phyloP scores from a whole-genome alignment of 179 eudicot genomes.

The Beta macrorhiza region DNA sequence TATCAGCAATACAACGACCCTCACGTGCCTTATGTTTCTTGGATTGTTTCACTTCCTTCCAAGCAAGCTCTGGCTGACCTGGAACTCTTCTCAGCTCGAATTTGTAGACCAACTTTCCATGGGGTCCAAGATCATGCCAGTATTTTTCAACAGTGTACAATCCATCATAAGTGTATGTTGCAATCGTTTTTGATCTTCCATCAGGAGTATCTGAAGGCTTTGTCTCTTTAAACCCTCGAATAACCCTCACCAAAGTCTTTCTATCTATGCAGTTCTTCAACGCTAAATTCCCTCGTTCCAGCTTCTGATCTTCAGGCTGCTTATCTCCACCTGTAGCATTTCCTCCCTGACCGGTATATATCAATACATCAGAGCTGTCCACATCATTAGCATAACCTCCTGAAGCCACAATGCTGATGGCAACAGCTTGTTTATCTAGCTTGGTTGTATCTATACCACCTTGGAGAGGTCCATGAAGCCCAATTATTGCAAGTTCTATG shows the following conservation, averaged over 20 bases:
- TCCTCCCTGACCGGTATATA: conserved; percentile 87
- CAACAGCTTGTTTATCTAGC: conserved; percentile 38
- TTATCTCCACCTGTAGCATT: conserved; percentile 40
- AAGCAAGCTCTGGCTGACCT: conserved; percentile 70
- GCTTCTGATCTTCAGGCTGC: conserved; percentile 74
- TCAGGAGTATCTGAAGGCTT: conserved; percentile 43
- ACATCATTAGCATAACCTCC: conserved; percentile 69
- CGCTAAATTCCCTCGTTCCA: conserved; percentile 80
- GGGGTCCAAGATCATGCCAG: conserved; percentile 47
- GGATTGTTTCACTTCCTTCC: conserved; percentile 67
- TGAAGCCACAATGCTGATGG: conserved; percentile 80
- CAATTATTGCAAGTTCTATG: conserved; percentile 68
- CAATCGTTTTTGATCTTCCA: conserved; percentile 39
- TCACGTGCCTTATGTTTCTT: conserved; percentile 51
- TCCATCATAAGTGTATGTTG: conserved; percentile 78
- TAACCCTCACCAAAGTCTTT: conserved; percentile 64
- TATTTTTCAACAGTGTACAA: conserved; percentile 59
- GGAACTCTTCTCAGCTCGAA: conserved; percentile 65
- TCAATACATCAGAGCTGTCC: conserved; percentile 58
- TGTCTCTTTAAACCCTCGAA: conserved; percentile 63
- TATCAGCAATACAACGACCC: conserved; percentile 53
- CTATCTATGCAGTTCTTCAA: conserved; percentile 54
- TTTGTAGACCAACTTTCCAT: conserved; percentile 63
- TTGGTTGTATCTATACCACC: conserved; percentile 66
- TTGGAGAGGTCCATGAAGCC: conserved; percentile 66